Evolutionary conservation across 2,329 filamentous ascomycete genomes (phyloP), one percentile per base, ranked within the genome.

Genomic region (Pseudogymnoascus sp.): DNA sequence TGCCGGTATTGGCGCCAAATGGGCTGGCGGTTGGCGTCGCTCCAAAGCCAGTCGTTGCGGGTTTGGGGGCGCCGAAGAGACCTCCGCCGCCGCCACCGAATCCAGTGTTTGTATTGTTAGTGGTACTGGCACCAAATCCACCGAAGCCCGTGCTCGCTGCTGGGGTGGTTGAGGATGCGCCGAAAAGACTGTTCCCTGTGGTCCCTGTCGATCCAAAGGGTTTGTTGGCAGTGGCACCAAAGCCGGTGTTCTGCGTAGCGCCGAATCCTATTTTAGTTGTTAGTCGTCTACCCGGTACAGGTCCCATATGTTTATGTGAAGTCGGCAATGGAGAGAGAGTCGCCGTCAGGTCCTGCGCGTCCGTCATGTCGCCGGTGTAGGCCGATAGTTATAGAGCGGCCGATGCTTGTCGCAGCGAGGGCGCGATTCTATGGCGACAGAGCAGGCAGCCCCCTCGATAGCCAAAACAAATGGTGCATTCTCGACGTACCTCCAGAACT

Each of bases 101-200:
- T 25, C 63, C 67, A 39, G 60, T 42, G 39, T 35, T 67, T 65
- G 37, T 60, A 15, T 74, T 67, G 27, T 74, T 67, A 39, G 62
- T 45, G 39, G 72, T 69, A 15, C 68, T 71, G 27, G 72, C 69
- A 39, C 80, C 81, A 65, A 83, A 82, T 21, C 81, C 69, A 52
- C 70, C 73, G 62, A 74, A 77, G 7, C 71, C 72, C 40, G 63
- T 64, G 39, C 71, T 70, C 4, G 67, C 64, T 29, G 70, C 71
- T 21, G 76, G 67, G 18, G 71, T 71, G 42, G 69, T 65, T 29
- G 69, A 68, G 48, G 63, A 63, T 39, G 74, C 62, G 45, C 82
- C 82, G 67, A 87, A 87, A 65, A 87, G 73, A 29, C 80, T 77
- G 42, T 78, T 77, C 62, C 78, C 74, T 29, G 76, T 72, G 27